These are phyloP conservation scores for Atkinsonella hypoxylon DNA, from an alignment of 2,329 filamentous ascomycete genomes.

Conservation along the genomic window DNA sequence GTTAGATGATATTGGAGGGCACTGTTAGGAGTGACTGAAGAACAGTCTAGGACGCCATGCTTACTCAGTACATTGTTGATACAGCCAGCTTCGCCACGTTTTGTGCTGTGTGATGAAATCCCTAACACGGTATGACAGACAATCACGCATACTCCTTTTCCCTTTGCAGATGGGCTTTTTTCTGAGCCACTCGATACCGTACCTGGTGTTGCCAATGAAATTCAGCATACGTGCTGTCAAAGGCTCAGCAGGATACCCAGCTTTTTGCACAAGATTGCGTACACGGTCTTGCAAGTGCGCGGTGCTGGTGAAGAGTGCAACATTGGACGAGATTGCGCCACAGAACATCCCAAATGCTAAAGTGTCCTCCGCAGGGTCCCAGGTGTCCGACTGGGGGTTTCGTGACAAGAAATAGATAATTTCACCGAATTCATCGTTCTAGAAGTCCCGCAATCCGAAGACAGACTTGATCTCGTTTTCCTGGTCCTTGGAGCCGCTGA, in stretches of 20 bases:
- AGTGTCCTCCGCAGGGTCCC: constrained; percentile 36
- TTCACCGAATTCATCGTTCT: constrained; percentile 36
- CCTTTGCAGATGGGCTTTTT: constrained; percentile 11
- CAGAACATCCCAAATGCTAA: constrained; percentile 36
- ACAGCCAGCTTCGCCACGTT: constrained; percentile 32
- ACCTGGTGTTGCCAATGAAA: constrained; percentile 34
- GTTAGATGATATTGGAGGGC: background rate
- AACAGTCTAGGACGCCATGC: constrained; percentile 10
- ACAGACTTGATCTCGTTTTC: constrained; percentile 33
- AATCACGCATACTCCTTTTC: constrained; percentile 15
- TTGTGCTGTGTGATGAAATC: constrained; percentile 8
- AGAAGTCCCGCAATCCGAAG: constrained; percentile 34
- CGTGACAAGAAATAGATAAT: constrained; percentile 18
- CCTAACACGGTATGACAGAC: constrained; percentile 17
- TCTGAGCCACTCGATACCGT: constrained; percentile 15
- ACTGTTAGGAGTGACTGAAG: background rate
- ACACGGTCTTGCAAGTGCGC: constrained; percentile 23
- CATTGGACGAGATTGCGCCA: constrained; percentile 29
- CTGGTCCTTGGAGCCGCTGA: constrained; percentile 26
- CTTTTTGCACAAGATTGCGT: constrained; percentile 26
- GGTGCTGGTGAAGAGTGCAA: constrained; percentile 29
- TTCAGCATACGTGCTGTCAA: constrained; percentile 36
- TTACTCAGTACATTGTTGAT: constrained; percentile 44
- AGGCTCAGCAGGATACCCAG: constrained; percentile 26
- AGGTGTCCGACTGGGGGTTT: constrained; percentile 39